Base-by-base conservation (phyloP, 345 rosid genomes). In the Raphanus sativus region DNA sequence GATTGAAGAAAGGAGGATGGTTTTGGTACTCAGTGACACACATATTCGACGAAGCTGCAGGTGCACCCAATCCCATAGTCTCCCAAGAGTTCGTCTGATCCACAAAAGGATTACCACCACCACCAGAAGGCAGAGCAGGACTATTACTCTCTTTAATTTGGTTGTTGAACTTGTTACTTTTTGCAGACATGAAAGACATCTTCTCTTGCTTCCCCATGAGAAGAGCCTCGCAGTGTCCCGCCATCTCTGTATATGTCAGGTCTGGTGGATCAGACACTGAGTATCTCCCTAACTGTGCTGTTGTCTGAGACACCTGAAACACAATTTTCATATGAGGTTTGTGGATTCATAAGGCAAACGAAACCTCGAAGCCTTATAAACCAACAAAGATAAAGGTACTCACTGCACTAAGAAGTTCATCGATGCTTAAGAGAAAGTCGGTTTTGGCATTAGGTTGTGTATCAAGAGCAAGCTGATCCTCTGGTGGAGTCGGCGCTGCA, bases 161-260 rank as follows among this genome's bases (percentile, higher is more conserved):
- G 71, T 7, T 70, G 60, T 66, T 74, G 62, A 76, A 85, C 64
- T 83, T 76, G 73, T 71, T 85, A 56, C 77, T 83, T 45, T 83
- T 82, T 33, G 73, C 62, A 54, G 74, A 77, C 87, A 90, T 77
- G 82, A 86, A 79, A 63, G 80, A 78, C 91, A 90, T 89, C 83
- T 84, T 90, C 84, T 87, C 76, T 79, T 86, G 88, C 80, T 90
- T 90, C 60, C 89, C 96, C 62, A 66, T 73, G 4, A 83, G 77
- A 75, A 90, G 90, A 29, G 92, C 91, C 64, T 88, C 96, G 28
- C 96, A 89, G 24, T 89, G 87, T 58, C 88, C 89, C 26, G 91
- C 93, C 89, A 90, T 88, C 73, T 90, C 88, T 48, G 77, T 76
- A 62, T 87, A 87, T 52, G 93, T 86, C 86, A 87, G 79, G 82